These are phyloP conservation scores for Populus ilicifolia DNA, from an alignment of 345 rosid species.

Conservation along the genomic window DNA sequence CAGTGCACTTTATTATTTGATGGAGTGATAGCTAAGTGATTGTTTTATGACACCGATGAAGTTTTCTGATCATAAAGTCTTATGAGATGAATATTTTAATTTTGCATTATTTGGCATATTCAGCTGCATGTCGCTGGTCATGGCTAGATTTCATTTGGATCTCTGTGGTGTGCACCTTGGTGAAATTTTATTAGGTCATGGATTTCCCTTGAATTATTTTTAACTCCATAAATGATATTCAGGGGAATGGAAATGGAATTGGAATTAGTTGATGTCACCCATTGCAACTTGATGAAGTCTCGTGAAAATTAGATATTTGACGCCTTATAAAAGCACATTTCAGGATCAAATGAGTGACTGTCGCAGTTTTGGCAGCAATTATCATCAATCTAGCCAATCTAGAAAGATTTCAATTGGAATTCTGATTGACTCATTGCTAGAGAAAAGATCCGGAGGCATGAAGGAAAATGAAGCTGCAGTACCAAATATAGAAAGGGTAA, in stretches of 20 bases:
- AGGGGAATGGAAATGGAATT: neutral
- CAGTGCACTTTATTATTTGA: neutral
- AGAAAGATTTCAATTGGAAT: slow-evolving; percentile 88
- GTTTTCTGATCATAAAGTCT: neutral
- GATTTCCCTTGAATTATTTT: neutral
- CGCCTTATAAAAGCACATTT: slow-evolving; percentile 7
- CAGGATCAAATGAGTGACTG: slow-evolving; percentile 54
- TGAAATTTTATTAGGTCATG: neutral
- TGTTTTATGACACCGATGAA: neutral
- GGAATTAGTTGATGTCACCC: neutral
- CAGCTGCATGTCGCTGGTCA: neutral
- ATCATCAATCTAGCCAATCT: slow-evolving; percentile 57
- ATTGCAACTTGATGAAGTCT: neutral
- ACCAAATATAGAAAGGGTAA: slow-evolving; percentile 31
- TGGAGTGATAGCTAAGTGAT: neutral
- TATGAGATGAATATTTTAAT: neutral
- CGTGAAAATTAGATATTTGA: slow-evolving; percentile 7
- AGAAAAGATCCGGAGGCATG: slow-evolving; percentile 33
- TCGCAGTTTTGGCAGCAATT: slow-evolving; percentile 57
- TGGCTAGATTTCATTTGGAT: neutral
- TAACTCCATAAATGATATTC: neutral
- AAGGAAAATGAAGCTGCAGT: slow-evolving; percentile 28
- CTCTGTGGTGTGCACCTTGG: neutral
- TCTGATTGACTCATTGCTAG: slow-evolving; percentile 42
- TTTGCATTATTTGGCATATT: neutral